Evolutionary conservation across 1,284 basidiomycete species (phyloP).

Genomic region (Xanthoconium separans): DNA sequence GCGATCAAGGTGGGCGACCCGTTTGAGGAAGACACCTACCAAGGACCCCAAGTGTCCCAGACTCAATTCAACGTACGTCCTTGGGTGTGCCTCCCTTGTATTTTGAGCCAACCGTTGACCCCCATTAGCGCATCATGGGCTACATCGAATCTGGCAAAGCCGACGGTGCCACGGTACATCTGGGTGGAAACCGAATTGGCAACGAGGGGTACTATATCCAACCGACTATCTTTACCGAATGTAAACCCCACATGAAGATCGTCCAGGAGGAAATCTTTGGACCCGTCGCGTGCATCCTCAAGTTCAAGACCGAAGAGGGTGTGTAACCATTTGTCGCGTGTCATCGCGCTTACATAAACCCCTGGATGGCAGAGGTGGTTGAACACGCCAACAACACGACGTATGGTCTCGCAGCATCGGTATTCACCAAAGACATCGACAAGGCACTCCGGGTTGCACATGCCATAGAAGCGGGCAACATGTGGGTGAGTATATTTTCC

Average conservation of each 20-base stretch:
- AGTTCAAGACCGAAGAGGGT: conserved; percentile 22
- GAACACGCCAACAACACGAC: conserved; percentile 69
- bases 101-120: not conserved
- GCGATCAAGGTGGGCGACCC: conserved; percentile 63
- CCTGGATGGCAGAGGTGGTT: conserved; percentile 45
- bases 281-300: conserved; percentile 31
- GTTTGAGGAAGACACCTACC: conserved; percentile 60
- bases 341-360: not conserved
- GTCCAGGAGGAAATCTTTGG: conserved; percentile 76
- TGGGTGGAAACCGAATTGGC: conserved; percentile 63
- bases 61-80: conserved; percentile 40
- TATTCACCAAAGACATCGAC: conserved; percentile 74
- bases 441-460: conserved; percentile 68
- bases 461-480: conserved; percentile 73
- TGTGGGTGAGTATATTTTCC: conserved; percentile 45
- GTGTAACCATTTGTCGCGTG: not conserved
- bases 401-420: conserved; percentile 73
- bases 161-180: conserved; percentile 50
- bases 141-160: conserved; percentile 13
- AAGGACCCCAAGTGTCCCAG: conserved; percentile 73
- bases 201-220: conserved; percentile 54
- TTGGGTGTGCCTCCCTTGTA: not conserved
- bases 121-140: conserved; percentile 9
- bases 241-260: conserved; percentile 63
- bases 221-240: conserved; percentile 69